Percentiles rank a stretch among this genome's conserved stretches.
These are phyloP conservation scores for Fraxinus ornus DNA, from an alignment of 305 asterid genomes.

Conservation along the genomic window DNA sequence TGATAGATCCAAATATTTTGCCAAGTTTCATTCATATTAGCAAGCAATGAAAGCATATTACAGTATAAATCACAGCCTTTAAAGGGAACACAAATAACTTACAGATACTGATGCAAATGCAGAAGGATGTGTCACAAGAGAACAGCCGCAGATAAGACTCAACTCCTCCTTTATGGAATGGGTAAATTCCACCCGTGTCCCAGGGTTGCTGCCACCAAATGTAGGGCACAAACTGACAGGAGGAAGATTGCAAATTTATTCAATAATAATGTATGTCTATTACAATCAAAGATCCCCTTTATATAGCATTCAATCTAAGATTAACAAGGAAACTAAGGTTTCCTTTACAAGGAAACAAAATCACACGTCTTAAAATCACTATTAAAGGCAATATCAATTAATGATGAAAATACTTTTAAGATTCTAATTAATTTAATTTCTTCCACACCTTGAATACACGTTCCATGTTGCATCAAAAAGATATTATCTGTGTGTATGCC, in stretches of 20 bases:
- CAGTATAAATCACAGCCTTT: neutral
- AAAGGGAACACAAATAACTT: constrained; percentile 28
- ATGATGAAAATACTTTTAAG: no score
- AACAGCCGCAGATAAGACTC: constrained; percentile 78
- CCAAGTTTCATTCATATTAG: neutral
- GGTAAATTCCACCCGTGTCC: constrained; percentile 74
- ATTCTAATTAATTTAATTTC: no score
- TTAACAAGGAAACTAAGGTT: no score
- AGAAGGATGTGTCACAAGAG: constrained; percentile 62
- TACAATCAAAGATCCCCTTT: no score
- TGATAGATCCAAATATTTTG: neutral
- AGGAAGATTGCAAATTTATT: no score
- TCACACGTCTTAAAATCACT: no score
- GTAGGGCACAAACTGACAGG: constrained; percentile 71
- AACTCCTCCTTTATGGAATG: constrained; percentile 80
- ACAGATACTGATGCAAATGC: constrained; percentile 92
- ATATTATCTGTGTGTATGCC: neutral
- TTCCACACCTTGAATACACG: no score
- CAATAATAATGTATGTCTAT: no score
- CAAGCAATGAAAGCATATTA: neutral
- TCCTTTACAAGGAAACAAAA: no score
- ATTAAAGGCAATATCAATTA: no score
- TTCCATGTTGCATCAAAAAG: no score
- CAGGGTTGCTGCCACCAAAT: constrained; percentile 89
- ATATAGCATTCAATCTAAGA: no score